Conservation (phyloP, 495 filamentous ascomycete species). For the Astrothelium macrocarpum region DNA sequence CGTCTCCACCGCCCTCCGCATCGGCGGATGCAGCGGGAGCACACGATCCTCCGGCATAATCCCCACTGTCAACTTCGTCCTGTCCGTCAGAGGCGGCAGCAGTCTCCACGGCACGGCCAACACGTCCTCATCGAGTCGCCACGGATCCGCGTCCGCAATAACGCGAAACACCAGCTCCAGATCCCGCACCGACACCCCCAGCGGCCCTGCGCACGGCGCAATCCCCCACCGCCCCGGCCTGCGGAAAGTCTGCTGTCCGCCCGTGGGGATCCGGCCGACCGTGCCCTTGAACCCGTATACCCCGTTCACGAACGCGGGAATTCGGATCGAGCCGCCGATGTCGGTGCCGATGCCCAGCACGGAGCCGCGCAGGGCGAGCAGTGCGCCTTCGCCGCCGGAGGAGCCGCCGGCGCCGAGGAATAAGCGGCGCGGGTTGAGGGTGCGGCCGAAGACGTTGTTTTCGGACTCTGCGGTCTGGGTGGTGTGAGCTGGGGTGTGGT, state of each 20-base stretch:
- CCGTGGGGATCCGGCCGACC: slow-evolving; percentile 10
- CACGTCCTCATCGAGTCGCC: slow-evolving; percentile 10
- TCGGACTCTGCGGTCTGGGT: slow-evolving; percentile 33
- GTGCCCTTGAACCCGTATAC: slow-evolving; percentile 27
- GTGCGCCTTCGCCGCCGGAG: slow-evolving; percentile 49
- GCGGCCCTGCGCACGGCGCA: slow-evolving; percentile 13
- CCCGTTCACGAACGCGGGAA: slow-evolving; percentile 29
- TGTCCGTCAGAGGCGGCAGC: background rate
- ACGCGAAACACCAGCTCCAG: slow-evolving; percentile 12
- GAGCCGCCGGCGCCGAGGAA: slow-evolving; percentile 53
- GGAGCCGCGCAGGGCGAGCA: slow-evolving; percentile 38
- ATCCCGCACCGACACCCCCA: slow-evolving; percentile 14
- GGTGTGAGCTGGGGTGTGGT: background rate
- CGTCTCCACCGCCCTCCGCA: slow-evolving; percentile 21
- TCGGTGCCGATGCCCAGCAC: slow-evolving; percentile 32
- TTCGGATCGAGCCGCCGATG: slow-evolving; percentile 27
- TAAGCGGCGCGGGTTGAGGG: slow-evolving; percentile 34
- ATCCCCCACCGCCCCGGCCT: slow-evolving; percentile 8
- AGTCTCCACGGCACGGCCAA: slow-evolving; percentile 16
- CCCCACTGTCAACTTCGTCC: slow-evolving; percentile 15
- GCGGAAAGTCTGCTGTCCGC: slow-evolving; percentile 9
- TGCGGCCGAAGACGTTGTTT: slow-evolving; percentile 10
- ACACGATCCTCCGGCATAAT: slow-evolving; percentile 21
- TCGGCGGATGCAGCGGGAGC: slow-evolving; percentile 27
- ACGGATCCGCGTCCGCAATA: slow-evolving; percentile 10